phyloP scores from a whole-genome alignment of 805 yeast species.

The Henningerozyma blattae region DNA sequence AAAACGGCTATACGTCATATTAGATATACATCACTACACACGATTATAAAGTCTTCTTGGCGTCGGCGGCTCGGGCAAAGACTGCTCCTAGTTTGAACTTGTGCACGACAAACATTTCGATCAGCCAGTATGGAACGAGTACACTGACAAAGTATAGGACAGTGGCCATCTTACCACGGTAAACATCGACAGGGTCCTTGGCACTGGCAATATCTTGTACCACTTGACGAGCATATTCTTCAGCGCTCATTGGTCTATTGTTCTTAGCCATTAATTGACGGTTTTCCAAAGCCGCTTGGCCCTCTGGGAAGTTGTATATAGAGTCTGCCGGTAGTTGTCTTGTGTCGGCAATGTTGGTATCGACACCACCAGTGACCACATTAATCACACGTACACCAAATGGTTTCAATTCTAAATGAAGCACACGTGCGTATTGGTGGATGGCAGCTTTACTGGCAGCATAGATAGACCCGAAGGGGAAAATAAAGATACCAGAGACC shows the following conservation, averaged over 20 bases:
- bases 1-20: too few species aligned
- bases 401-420: constrained; percentile 58
- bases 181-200: constrained; percentile 36
- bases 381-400: constrained; percentile 62
- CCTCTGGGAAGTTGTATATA: constrained; percentile 39
- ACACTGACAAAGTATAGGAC: constrained; percentile 25
- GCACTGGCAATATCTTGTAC: constrained; percentile 35
- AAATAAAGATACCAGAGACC: constrained; percentile 48
- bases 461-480: constrained; percentile 62
- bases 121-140: constrained; percentile 35
- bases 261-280: constrained; percentile 50
- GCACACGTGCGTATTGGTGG: constrained; percentile 52
- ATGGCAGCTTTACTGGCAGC: constrained; percentile 66
- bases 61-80: constrained; percentile 7
- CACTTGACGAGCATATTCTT: constrained; percentile 42
- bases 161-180: constrained; percentile 41
- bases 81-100: constrained; percentile 31
- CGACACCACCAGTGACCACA: constrained; percentile 65
- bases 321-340: constrained; percentile 48
- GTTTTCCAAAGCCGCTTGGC: constrained; percentile 33
- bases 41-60: not conserved
- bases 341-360: constrained; percentile 56
- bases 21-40: too few species aligned
- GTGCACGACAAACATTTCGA: constrained; percentile 29
- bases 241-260: constrained; percentile 48